A percentile compares a stretch with the other conserved stretches of the same genome.
phyloP scores from a whole-genome alignment of 2,329 filamentous ascomycete genomes.

The Aspergillus amoenus region DNA sequence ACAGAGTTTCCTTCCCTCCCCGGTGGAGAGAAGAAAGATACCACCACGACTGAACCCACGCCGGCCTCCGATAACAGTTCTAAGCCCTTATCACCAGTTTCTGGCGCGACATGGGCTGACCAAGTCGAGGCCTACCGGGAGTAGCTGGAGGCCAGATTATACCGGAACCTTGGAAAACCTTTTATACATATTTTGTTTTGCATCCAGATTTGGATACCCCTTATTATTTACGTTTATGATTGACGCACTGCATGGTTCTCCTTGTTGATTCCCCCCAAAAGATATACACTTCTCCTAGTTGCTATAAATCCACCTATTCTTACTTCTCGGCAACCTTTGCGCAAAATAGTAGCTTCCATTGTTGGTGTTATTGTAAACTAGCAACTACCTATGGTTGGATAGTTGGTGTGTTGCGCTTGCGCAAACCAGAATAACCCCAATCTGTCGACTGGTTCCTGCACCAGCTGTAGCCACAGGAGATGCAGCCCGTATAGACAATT shows the following conservation, averaged over 20 bases:
- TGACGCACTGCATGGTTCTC: not conserved
- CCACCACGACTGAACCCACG: conserved; percentile 7
- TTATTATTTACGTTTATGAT: not conserved
- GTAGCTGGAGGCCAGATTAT: not conserved
- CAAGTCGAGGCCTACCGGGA: conserved; percentile 28
- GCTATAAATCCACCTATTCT: not conserved
- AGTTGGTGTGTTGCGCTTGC: too few relatives aligned
- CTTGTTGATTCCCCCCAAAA: not conserved
- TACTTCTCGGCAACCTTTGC: not conserved
- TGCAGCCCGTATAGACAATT: too few relatives aligned
- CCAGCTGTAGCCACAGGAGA: too few relatives aligned
- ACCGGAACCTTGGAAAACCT: not conserved
- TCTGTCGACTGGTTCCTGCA: too few relatives aligned
- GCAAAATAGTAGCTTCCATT: too few relatives aligned
- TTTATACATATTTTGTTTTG: not conserved
- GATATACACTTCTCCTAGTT: not conserved
- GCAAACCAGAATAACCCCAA: too few relatives aligned
- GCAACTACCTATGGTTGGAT: too few relatives aligned
- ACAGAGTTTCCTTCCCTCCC: conserved; percentile 39
- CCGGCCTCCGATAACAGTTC: conserved; percentile 22
- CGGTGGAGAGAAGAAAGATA: conserved; percentile 22
- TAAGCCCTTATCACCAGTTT: conserved; percentile 28
- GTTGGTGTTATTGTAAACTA: too few relatives aligned
- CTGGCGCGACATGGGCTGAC: conserved; percentile 34
- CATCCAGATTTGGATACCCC: not conserved